Evolutionary conservation across 257 asterid species (phyloP).

Genomic region (Henckelia pumila): DNA sequence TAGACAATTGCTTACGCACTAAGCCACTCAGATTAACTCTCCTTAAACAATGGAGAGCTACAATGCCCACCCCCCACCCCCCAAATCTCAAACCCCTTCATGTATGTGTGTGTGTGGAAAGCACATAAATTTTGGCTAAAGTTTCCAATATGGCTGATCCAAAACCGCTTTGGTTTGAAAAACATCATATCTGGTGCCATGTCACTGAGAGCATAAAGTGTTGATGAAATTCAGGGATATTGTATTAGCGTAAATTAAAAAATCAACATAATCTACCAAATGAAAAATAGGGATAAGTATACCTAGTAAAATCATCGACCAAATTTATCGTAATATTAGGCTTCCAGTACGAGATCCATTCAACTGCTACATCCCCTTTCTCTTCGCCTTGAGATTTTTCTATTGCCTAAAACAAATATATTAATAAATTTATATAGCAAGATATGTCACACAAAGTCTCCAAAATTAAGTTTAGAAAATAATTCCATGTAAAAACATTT

Average conservation of each 20-base stretch:
- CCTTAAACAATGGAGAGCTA: background rate
- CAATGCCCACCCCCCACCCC: background rate
- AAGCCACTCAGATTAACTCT: background rate
- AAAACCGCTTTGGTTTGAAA: conserved; percentile 5
- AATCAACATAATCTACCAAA: conserved; percentile 10
- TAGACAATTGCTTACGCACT: background rate
- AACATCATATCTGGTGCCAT: conserved; percentile 1
- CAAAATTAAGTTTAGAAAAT: background rate
- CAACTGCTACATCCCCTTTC: conserved; percentile 61
- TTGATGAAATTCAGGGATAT: background rate
- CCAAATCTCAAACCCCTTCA: too few relatives aligned
- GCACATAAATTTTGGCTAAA: background rate
- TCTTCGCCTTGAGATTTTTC: conserved; percentile 52
- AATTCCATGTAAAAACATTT: conserved; percentile 14
- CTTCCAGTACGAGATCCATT: conserved; percentile 90
- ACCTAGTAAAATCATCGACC: conserved; percentile 95
- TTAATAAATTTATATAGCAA: conserved; percentile 13
- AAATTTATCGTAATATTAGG: conserved; percentile 90
- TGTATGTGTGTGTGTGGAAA: background rate
- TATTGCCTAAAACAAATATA: conserved; percentile 46
- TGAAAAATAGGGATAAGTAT: conserved; percentile 25
- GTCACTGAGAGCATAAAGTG: conserved; percentile 6
- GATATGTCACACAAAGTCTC: conserved; percentile 11
- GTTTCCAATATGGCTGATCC: conserved; percentile 1
- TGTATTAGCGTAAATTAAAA: conserved; percentile 2